Conservation (phyloP, 306 rosid genomes). For the Sechiopsis laciniata region DNA sequence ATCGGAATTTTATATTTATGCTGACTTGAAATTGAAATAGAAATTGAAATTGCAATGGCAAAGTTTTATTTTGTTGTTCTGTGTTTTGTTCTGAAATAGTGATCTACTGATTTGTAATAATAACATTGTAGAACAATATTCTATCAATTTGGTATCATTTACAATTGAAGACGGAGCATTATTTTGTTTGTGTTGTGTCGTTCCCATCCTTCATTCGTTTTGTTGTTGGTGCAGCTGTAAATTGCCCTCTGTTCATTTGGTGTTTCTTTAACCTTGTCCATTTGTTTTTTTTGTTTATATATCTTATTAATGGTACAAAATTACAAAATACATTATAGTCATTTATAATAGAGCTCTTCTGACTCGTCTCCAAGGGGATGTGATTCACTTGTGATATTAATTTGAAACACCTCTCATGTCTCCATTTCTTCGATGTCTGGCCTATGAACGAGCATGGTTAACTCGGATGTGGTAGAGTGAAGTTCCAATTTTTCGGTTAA, state of each 20-base stretch:
- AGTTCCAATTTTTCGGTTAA: too few species aligned
- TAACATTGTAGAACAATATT: slow-evolving; percentile 9
- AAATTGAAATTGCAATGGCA: background rate
- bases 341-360: too few species aligned
- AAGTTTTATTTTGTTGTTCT: background rate
- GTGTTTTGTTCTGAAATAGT: slow-evolving; percentile 5
- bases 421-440: too few species aligned
- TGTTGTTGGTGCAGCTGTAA: background rate
- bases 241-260: background rate
- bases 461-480: too few species aligned
- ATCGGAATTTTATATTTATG: background rate
- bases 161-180: background rate
- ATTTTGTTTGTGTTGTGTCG: background rate
- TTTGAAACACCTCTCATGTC: too few species aligned
- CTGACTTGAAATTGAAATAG: background rate
- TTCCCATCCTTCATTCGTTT: background rate
- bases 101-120: background rate
- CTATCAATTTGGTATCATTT: background rate
- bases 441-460: too few species aligned
- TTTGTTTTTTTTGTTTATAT: too few species aligned
- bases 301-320: too few species aligned
- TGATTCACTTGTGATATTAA: too few species aligned
- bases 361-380: too few species aligned
- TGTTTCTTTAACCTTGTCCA: background rate
- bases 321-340: too few species aligned